Evolutionary conservation across 2,329 filamentous ascomycete genomes (phyloP).

Genomic region (Dactylellina drechsleri): DNA sequence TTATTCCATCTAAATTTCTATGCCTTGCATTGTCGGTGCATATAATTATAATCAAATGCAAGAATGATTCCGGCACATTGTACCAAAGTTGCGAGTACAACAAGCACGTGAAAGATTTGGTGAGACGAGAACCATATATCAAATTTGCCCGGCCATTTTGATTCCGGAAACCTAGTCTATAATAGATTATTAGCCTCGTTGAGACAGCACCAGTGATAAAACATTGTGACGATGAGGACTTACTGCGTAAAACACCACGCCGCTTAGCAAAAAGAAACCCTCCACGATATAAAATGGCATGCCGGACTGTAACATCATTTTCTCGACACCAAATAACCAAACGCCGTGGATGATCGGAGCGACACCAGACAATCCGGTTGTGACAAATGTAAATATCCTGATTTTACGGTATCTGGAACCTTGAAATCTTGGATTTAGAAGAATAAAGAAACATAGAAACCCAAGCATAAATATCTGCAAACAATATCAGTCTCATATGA

Average conservation of each 20-base stretch:
- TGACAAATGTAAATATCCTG: slow-evolving; percentile 61
- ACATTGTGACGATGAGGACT: slow-evolving; percentile 55
- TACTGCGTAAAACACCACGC: slow-evolving; percentile 62
- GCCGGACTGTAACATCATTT: slow-evolving; percentile 62
- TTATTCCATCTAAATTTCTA: neutral
- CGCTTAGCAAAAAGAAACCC: slow-evolving; percentile 61
- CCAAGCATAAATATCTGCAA: slow-evolving; percentile 61
- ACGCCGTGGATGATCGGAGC: slow-evolving; percentile 62
- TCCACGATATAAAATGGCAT: slow-evolving; percentile 63
- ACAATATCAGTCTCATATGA: too few relatives aligned
- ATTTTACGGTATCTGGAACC: slow-evolving; percentile 61
- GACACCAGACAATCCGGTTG: slow-evolving; percentile 62
- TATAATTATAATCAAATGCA: slow-evolving; percentile 60
- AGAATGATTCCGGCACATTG: slow-evolving; percentile 62
- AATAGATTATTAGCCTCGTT: neutral
- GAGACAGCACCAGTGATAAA: too few relatives aligned
- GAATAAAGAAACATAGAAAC: slow-evolving; percentile 60
- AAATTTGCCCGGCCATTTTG: slow-evolving; percentile 63
- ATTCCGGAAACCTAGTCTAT: slow-evolving; percentile 64
- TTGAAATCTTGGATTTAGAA: slow-evolving; percentile 61
- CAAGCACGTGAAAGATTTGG: slow-evolving; percentile 65
- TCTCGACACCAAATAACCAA: slow-evolving; percentile 59
- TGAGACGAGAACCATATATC: slow-evolving; percentile 65
- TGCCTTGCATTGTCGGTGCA: slow-evolving; percentile 26
- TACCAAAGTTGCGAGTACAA: slow-evolving; percentile 62